Conservation (phyloP, 1,284 basidiomycete genomes). For the Porogramme epimiltina region DNA sequence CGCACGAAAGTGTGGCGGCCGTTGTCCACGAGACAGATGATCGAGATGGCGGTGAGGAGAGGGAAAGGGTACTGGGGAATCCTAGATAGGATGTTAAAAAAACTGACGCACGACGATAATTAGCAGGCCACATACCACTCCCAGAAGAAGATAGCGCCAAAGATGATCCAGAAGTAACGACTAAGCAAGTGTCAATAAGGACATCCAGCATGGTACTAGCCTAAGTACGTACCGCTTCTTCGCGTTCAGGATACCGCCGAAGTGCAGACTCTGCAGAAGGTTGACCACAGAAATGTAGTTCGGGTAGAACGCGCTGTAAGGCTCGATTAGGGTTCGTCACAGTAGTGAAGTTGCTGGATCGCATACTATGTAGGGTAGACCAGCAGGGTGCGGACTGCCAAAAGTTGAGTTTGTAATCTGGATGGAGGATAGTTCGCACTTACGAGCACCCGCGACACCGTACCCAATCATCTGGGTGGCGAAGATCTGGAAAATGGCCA, state of each 20-base stretch:
- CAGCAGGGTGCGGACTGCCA: slow-evolving; percentile 49
- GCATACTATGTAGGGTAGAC: slow-evolving; percentile 66
- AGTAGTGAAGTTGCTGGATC: background rate
- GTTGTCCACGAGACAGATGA: slow-evolving; percentile 52
- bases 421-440: slow-evolving; percentile 5
- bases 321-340: background rate
- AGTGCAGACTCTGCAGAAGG: slow-evolving; percentile 59
- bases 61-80: slow-evolving; percentile 48
- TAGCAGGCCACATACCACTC: slow-evolving; percentile 35
- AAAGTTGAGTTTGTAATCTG: background rate
- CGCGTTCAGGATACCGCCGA: slow-evolving; percentile 44
- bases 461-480: slow-evolving; percentile 66
- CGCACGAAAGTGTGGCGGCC: slow-evolving; percentile 46
- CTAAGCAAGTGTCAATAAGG: slow-evolving; percentile 11
- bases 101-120: background rate
- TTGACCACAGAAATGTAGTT: slow-evolving; percentile 53
- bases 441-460: slow-evolving; percentile 60
- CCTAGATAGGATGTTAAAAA: slow-evolving; percentile 16
- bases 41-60: slow-evolving; percentile 48
- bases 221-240: slow-evolving; percentile 40
- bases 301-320: slow-evolving; percentile 54
- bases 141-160: slow-evolving; percentile 53
- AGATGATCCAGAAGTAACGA: slow-evolving; percentile 57
- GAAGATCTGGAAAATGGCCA: slow-evolving; percentile 60
- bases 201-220: background rate